phyloP scores from a whole-genome alignment of 371 early-diverging fungal species.

The Apophysomyces trapeziformis region DNA sequence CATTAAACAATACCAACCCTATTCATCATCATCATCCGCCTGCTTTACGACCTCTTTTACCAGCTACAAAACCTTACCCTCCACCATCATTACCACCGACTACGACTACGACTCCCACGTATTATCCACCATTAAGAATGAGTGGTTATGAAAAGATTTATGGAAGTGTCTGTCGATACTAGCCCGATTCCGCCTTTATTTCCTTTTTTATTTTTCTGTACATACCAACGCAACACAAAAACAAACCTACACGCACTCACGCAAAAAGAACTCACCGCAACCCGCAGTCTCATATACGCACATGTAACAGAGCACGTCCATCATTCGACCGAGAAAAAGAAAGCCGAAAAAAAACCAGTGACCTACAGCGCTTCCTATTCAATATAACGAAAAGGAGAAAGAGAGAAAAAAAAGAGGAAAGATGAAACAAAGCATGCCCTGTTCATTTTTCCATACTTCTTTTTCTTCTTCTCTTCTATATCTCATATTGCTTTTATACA shows the following conservation, averaged over 20 bases:
- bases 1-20: too few relatives aligned
- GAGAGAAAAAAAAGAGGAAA: too few relatives aligned
- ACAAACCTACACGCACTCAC: background rate
- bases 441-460: too few relatives aligned
- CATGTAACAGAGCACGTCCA: background rate
- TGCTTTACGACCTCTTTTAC: background rate
- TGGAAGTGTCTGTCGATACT: conserved; percentile 45
- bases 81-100: conserved; percentile 34
- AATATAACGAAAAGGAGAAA: too few relatives aligned
- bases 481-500: too few relatives aligned
- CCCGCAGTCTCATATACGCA: too few relatives aligned
- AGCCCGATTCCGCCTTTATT: background rate
- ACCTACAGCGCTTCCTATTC: too few relatives aligned
- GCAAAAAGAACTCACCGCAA: background rate
- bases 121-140: conserved; percentile 34
- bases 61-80: conserved; percentile 15
- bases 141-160: conserved; percentile 43
- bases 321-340: background rate
- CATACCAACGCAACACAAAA: background rate
- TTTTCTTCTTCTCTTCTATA: too few relatives aligned
- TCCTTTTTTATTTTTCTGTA: background rate
- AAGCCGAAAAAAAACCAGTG: background rate
- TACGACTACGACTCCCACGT: conserved; percentile 10
- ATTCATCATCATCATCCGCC: background rate
- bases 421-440: too few relatives aligned